These are phyloP conservation scores for Pseudogymnoascus sp. DNA, from an alignment of 2,329 filamentous ascomycete genomes.

Conservation along the genomic window DNA sequence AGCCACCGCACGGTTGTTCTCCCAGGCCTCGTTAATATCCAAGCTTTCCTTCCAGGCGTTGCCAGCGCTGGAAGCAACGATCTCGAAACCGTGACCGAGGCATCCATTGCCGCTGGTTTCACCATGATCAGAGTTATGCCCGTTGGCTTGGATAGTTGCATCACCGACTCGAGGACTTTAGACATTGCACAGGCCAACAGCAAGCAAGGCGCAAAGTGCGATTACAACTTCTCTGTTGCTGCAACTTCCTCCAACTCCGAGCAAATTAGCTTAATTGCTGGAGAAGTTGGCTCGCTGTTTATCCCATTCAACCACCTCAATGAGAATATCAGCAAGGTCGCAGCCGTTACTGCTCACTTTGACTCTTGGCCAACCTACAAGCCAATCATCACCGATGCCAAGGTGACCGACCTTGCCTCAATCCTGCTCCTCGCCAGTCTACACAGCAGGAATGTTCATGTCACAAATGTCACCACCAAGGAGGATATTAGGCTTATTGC, in stretches of 20 bases:
- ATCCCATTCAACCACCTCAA: conserved; percentile 74
- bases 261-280: conserved; percentile 64
- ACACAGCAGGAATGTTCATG: conserved; percentile 70
- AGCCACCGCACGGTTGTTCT: conserved; percentile 71
- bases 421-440: conserved; percentile 71
- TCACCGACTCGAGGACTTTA: conserved; percentile 65
- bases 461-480: conserved; percentile 73
- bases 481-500: conserved; percentile 73
- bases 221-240: conserved; percentile 73
- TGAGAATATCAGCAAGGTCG: conserved; percentile 78
- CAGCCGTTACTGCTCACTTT: conserved; percentile 71
- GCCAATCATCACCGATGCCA: conserved; percentile 74
- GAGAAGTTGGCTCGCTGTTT: conserved; percentile 72
- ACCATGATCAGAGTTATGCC: conserved; percentile 77
- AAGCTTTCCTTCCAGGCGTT: conserved; percentile 72
- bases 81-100: conserved; percentile 62
- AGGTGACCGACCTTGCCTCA: conserved; percentile 73
- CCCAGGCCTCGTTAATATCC: conserved; percentile 69
- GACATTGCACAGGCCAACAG: conserved; percentile 66
- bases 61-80: conserved; percentile 58
- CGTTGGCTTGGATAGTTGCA: conserved; percentile 62
- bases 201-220: conserved; percentile 60
- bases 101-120: conserved; percentile 68
- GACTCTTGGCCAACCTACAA: conserved; percentile 70
- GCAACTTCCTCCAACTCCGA: conserved; percentile 67